Evolutionary conservation across 2,329 filamentous ascomycete species (phyloP), one percentile per base, ranked within the genome.

Genomic region (Cercospora sp.): DNA sequence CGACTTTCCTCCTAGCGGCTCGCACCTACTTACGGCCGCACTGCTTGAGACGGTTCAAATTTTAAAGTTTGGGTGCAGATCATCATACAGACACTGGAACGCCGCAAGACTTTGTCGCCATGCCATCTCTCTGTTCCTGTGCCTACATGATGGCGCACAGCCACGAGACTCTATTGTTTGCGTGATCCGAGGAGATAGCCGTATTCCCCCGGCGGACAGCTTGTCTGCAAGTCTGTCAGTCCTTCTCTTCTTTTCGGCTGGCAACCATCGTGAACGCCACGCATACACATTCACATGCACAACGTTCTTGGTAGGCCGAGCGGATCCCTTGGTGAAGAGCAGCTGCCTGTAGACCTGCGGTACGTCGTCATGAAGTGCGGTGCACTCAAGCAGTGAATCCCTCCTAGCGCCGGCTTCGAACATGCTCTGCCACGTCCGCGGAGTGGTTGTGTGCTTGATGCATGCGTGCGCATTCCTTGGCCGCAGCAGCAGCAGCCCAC

Each of bases 401-500:
- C 37, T 43, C 37, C 37, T 43, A 43, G 37, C 37, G 37, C 37
- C 16, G 16, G 37, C 37, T 43, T 2, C 37, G 37, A 43, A 43
- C 37, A 26, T 51, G 45, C 21, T 51, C 18, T 51, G 4, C 45
- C 45, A 58, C 53, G 26, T 32, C 49, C 26, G 53, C 53, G 26
- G 26, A 16, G 13, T 58, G 53, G 13, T 58, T 26, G 24, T 18
- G 24, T n/a, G 18, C 18, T 49, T 21, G 43, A 12, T 49, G 43
- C n/a, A 49, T 57, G 24, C 53, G 28, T 28, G 28, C 24, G 53
- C 53, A 34, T 32, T 58, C 26, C 53, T 58, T 58, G 53, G 53
- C 53, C n/a, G 53, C 53, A 30, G 53, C 53, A 30, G 53, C 53
- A 58, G 53, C 53, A 58, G 53, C 26, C 10, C 53, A n/a, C 53